Conservation (phyloP, 176 grass and related monocot species). For the Aechmea fasciata region DNA sequence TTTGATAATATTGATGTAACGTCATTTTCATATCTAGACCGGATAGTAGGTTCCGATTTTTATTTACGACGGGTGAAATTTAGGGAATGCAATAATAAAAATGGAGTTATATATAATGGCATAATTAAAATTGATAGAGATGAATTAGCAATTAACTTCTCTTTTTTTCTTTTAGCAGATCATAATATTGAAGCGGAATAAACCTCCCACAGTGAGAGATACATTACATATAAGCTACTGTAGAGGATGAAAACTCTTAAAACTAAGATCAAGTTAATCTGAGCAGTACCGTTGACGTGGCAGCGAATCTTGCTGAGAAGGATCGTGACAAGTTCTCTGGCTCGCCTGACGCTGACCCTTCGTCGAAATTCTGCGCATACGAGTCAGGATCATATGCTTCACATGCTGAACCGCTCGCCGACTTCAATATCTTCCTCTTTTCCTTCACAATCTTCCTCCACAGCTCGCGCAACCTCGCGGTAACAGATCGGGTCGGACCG, state of each 20-base stretch:
- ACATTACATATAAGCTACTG: too few relatives aligned
- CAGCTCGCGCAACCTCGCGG: slow-evolving; percentile 16
- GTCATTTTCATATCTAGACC: too few relatives aligned
- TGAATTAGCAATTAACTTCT: too few relatives aligned
- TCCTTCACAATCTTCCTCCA: slow-evolving; percentile 30
- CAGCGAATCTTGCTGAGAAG: slow-evolving; percentile 83
- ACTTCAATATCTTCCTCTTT: background rate
- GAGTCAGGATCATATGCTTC: slow-evolving; percentile 41
- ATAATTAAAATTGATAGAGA: too few relatives aligned
- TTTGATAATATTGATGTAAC: too few relatives aligned
- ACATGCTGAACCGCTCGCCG: background rate
- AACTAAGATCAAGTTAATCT: slow-evolving; percentile 18
- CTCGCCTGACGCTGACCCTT: slow-evolving; percentile 64
- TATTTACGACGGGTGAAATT: too few relatives aligned
- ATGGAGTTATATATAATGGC: too few relatives aligned
- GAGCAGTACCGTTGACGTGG: slow-evolving; percentile 40
- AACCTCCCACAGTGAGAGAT: too few relatives aligned
- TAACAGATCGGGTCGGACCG: background rate
- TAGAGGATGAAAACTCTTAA: background rate
- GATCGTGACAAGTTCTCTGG: slow-evolving; percentile 74
- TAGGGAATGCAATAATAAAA: too few relatives aligned
- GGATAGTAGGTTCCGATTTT: too few relatives aligned
- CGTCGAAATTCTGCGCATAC: slow-evolving; percentile 95
- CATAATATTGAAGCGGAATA: too few relatives aligned
- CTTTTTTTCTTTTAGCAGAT: too few relatives aligned